Conservation (phyloP, 2,329 filamentous ascomycete genomes). For the Myriosclerotinia scirpicola region DNA sequence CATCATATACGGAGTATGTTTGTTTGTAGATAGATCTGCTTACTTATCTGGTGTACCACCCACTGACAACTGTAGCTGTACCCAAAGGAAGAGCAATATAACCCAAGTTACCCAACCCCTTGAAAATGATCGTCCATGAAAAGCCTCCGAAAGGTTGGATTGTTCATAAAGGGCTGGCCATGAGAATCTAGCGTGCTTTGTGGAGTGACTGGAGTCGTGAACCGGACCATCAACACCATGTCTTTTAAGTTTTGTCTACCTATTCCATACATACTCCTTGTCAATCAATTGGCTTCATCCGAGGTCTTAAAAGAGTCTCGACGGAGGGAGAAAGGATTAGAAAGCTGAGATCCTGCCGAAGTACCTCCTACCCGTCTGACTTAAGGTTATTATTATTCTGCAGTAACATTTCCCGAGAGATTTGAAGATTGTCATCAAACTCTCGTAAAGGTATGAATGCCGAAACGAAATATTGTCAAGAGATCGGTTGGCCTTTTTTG, state of each 20-base stretch:
- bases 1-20: too few relatives aligned
- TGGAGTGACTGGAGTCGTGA: constrained; percentile 4
- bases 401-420: neutral
- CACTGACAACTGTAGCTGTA: neutral
- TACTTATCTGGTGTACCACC: neutral
- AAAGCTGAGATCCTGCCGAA: constrained; percentile 2
- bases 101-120: neutral
- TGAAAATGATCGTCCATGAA: constrained; percentile 19
- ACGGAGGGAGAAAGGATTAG: constrained; percentile 4
- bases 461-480: neutral
- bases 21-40: neutral
- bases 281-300: neutral
- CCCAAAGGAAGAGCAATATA: neutral
- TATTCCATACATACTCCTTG: neutral
- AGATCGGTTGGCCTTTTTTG: neutral
- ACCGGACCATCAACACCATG: neutral
- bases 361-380: neutral
- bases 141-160: constrained; percentile 4
- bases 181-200: constrained; percentile 20
- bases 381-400: neutral
- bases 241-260: neutral
- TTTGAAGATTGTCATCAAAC: neutral
- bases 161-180: constrained; percentile 9
- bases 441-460: neutral
- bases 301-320: constrained; percentile 2